A percentile compares a stretch with the other conserved stretches of the same genome.
These are phyloP conservation scores for Neofusicoccum laricinum DNA, from an alignment of 2,329 filamentous ascomycete species.

Conservation along the genomic window DNA sequence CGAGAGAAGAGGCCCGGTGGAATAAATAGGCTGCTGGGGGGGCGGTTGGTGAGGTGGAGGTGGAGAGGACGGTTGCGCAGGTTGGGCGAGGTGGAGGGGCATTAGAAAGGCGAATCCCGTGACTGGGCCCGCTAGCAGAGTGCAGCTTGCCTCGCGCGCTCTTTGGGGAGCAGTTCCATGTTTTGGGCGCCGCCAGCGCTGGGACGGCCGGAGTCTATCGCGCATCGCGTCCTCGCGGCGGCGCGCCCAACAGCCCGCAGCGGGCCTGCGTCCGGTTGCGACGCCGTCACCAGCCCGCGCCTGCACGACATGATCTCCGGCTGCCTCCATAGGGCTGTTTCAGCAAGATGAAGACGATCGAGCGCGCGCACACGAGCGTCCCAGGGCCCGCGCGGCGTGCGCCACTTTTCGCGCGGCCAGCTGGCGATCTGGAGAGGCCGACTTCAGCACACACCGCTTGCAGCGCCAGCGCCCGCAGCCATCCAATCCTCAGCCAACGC, in stretches of 20 bases:
- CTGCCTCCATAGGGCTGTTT: slow-evolving; percentile 17
- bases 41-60: slow-evolving; percentile 12
- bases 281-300: slow-evolving; percentile 6
- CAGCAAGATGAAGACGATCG: slow-evolving; percentile 17
- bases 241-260: slow-evolving; percentile 8
- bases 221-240: slow-evolving; percentile 6
- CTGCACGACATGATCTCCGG: slow-evolving; percentile 15
- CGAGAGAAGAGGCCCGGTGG: slow-evolving; percentile 18
- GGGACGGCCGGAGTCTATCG: slow-evolving; percentile 16
- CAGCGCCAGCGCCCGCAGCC: slow-evolving; percentile 5
- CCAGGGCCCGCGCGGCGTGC: slow-evolving; percentile 7
- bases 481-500: neutral
- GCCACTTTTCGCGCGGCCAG: slow-evolving; percentile 13
- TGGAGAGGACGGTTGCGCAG: slow-evolving; percentile 16
- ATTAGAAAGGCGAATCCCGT: slow-evolving; percentile 17
- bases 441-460: slow-evolving; percentile 15
- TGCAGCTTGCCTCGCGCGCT: slow-evolving; percentile 12
- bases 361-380: slow-evolving; percentile 10
- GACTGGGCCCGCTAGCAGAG: neutral
- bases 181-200: slow-evolving; percentile 8
- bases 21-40: slow-evolving; percentile 19
- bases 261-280: slow-evolving; percentile 11
- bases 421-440: slow-evolving; percentile 15
- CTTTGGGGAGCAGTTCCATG: slow-evolving; percentile 16
- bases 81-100: slow-evolving; percentile 24